Percentiles rank a stretch among this genome's conserved stretches.
These are phyloP conservation scores for Dothideomycetidae sp. DNA, from an alignment of 2,329 filamentous ascomycete genomes.

Conservation along the genomic window DNA sequence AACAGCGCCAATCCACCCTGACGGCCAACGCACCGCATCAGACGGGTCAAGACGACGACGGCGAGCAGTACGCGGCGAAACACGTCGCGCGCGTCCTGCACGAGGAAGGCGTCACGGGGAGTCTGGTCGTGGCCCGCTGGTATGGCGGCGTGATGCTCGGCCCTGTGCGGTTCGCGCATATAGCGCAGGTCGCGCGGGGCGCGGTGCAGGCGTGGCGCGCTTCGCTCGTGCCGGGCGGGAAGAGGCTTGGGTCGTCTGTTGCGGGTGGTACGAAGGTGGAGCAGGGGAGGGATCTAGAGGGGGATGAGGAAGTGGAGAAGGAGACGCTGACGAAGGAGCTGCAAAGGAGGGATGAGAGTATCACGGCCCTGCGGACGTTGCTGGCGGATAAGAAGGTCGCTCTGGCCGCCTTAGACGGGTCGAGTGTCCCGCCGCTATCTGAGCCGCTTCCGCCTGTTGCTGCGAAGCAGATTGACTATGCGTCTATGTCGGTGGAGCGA, in stretches of 20 bases:
- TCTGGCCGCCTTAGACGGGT: conserved; percentile 17
- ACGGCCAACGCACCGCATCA: conserved; percentile 5
- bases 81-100: conserved; percentile 34
- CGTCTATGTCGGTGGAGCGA: conserved; percentile 26
- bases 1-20: conserved; percentile 8
- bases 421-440: conserved; percentile 9
- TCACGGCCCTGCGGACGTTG: conserved; percentile 32
- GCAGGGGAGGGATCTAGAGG: conserved; percentile 21
- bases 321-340: conserved; percentile 27
- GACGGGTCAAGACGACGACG: conserved; percentile 39
- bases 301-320: conserved; percentile 23
- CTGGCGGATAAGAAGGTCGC: conserved; percentile 31
- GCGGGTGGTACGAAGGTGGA: conserved; percentile 22
- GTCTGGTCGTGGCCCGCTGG: conserved; percentile 40
- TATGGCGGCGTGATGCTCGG: conserved; percentile 41
- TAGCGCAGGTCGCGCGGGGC: conserved; percentile 35
- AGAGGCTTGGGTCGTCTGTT: conserved; percentile 16
- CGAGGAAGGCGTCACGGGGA: conserved; percentile 30
- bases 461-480: conserved; percentile 27
- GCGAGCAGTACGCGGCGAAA: conserved; percentile 38
- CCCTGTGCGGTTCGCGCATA: conserved; percentile 38
- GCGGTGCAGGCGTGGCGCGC: conserved; percentile 31
- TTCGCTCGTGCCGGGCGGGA: conserved; percentile 19
- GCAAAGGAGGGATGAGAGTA: conserved; percentile 33
- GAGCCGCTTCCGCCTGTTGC: conserved; percentile 13